These are phyloP conservation scores for Uronychia setigera DNA, from an alignment of 73 alveolate species.

Conservation along the genomic window DNA sequence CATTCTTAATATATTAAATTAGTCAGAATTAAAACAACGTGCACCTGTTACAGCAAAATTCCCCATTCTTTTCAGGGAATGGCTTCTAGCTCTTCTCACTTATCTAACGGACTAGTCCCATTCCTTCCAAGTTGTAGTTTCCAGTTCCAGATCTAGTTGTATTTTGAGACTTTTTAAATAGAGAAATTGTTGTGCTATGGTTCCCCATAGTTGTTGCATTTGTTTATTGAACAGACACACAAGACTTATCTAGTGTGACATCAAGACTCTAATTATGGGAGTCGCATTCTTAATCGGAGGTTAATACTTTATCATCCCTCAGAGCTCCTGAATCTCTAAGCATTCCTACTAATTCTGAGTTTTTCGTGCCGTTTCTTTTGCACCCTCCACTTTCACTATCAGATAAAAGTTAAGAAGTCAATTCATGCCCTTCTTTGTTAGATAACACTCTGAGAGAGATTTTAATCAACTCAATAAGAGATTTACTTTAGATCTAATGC, in stretches of 20 bases:
- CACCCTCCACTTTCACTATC: neutral
- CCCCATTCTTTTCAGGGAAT: neutral
- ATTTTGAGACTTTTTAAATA: neutral
- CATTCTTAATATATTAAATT: neutral
- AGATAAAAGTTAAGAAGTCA: neutral
- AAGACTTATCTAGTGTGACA: neutral
- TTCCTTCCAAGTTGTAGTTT: neutral
- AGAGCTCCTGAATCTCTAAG: neutral
- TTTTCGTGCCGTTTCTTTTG: no score
- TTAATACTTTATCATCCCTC: neutral
- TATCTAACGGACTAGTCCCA: neutral
- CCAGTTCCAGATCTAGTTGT: neutral
- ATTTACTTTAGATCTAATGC: neutral
- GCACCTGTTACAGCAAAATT: neutral
- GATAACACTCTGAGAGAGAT: no score
- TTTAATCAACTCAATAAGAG: neutral
- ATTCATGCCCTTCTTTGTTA: neutral
- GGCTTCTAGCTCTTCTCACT: neutral
- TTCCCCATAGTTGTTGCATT: neutral
- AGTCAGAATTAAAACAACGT: neutral
- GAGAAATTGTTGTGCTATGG: neutral
- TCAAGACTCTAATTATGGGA: neutral
- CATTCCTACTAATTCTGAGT: no score
- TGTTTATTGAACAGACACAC: neutral
- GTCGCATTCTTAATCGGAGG: neutral